A percentile compares a stretch with the other conserved stretches of the same genome.
Evolutionary conservation across 78 protist genomes (phyloP).

Genomic region (Tieghemostelium lacteum): DNA sequence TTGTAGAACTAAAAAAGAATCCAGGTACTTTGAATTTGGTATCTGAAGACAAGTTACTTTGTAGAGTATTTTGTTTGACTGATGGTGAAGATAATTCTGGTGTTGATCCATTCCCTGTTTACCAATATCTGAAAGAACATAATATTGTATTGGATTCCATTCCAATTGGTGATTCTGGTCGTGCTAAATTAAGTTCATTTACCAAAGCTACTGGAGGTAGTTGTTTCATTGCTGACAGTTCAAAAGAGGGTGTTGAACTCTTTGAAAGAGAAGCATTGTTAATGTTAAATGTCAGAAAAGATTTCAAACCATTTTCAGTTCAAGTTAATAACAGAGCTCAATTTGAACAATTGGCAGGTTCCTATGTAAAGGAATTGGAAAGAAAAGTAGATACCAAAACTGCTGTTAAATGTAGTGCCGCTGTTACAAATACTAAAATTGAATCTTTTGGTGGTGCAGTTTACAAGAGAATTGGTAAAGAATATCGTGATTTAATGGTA

Average conservation of each 20-base stretch:
- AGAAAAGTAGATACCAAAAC: constrained; percentile 6
- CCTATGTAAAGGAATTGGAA: constrained; percentile 6
- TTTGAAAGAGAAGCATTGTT: constrained; percentile 66
- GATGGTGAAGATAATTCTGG: constrained; percentile 63
- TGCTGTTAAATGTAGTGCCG: neutral
- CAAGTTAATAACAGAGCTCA: neutral
- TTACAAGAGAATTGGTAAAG: neutral
- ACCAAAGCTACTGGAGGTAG: constrained; percentile 60
- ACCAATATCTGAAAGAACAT: constrained; percentile 2
- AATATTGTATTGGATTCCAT: constrained; percentile 50
- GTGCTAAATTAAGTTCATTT: neutral
- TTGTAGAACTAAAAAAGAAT: constrained; percentile 2
- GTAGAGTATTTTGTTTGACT: constrained; percentile 38
- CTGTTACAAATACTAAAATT: neutral
- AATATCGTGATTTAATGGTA: neutral
- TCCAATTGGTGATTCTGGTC: constrained; percentile 53
- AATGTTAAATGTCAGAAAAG: neutral
- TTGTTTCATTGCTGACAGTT: constrained; percentile 31
- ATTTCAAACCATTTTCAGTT: constrained; percentile 21
- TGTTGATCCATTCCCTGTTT: constrained; percentile 8
- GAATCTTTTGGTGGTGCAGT: neutral
- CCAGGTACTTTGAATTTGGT: neutral
- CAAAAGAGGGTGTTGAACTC: constrained; percentile 24
- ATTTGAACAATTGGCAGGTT: neutral
- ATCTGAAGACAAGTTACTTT: neutral